Conservation (phyloP, 1,139 yeast species). For the Debaryomyces sp. region DNA sequence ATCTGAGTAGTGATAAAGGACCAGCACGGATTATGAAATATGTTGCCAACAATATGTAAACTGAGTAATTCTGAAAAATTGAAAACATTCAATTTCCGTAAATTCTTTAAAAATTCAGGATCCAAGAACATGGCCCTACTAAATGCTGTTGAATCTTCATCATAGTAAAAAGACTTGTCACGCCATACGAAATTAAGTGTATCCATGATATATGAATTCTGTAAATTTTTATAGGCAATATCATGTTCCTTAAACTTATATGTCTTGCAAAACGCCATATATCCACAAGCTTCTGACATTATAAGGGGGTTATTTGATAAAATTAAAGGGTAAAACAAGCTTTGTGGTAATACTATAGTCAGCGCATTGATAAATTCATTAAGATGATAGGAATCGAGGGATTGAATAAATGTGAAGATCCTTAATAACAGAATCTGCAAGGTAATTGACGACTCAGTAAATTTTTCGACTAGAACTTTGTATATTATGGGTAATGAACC, state of each 20-base stretch:
- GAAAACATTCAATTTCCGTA: constrained; percentile 38
- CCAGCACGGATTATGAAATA: constrained; percentile 60
- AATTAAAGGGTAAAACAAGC: constrained; percentile 37
- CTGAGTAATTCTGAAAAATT: constrained; percentile 24
- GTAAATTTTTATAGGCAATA: constrained; percentile 35
- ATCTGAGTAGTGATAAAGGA: constrained; percentile 47
- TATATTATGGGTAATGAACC: constrained; percentile 12
- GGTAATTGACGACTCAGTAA: constrained; percentile 1
- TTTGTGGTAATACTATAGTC: constrained; percentile 39
- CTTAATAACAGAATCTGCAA: constrained; percentile 11
- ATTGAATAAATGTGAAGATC: constrained; percentile 15
- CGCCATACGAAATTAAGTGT: constrained; percentile 66
- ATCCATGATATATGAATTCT: constrained; percentile 61
- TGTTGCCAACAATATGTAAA: constrained; percentile 45
- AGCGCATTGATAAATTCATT: constrained; percentile 13
- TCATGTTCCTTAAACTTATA: constrained; percentile 20
- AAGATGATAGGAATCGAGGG: constrained; percentile 13
- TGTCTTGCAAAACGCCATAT: constrained; percentile 47
- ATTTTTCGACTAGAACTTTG: constrained; percentile 7
- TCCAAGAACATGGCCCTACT: constrained; percentile 46
- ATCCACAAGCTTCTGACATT: constrained; percentile 52
- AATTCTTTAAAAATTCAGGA: constrained; percentile 33
- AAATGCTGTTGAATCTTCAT: constrained; percentile 17
- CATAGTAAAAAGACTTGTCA: constrained; percentile 39
- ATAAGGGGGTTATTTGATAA: constrained; percentile 45